Conservation (phyloP, 2,329 filamentous ascomycete species). For the Tolypocladium pustulatum region DNA sequence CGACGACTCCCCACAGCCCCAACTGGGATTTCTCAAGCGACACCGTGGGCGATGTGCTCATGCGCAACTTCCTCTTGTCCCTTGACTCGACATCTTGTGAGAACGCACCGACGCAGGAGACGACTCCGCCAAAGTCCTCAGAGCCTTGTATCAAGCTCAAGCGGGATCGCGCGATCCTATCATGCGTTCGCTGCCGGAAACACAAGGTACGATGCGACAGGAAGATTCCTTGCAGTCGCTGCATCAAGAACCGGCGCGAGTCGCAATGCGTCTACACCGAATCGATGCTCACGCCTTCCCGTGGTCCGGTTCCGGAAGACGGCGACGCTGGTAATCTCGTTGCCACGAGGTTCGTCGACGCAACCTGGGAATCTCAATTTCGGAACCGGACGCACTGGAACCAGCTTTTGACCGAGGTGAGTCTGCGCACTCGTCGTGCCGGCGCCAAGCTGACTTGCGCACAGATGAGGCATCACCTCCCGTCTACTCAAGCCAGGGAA, state of each 20-base stretch:
- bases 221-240: neutral
- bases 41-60: neutral
- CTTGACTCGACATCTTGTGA: neutral
- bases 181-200: neutral
- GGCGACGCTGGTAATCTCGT: neutral
- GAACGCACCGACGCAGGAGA: neutral
- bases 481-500: neutral
- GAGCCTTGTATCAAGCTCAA: neutral
- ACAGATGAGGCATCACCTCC: neutral
- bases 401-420: neutral
- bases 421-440: neutral
- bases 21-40: neutral
- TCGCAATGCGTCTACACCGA: neutral
- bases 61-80: neutral
- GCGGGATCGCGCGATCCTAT: neutral
- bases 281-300: neutral
- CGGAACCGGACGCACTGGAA: neutral
- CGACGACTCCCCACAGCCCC: neutral
- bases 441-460: neutral
- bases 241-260: neutral
- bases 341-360: neutral
- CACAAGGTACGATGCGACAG: neutral
- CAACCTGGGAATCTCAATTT: neutral
- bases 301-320: neutral
- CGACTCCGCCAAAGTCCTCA: neutral